Conservation (phyloP, 2,329 filamentous ascomycete species). For the Blastomyces gilchristii region DNA sequence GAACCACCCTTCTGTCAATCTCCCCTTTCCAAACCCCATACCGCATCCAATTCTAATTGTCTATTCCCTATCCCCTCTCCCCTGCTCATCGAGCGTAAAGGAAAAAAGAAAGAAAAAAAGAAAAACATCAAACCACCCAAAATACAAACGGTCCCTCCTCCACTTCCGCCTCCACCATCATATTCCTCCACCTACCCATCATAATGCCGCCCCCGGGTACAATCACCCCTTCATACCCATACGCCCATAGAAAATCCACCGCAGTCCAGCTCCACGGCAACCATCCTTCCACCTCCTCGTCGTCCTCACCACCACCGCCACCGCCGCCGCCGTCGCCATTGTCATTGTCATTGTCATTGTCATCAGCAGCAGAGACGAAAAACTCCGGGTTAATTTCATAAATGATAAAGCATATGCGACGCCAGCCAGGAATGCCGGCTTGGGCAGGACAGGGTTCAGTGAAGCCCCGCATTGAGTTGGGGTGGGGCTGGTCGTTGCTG, state of each 20-base stretch:
- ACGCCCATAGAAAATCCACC: constrained; percentile 27
- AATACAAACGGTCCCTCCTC: constrained; percentile 11
- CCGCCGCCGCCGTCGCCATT: constrained; percentile 1
- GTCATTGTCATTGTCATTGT: constrained; percentile 7
- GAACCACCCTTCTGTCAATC: not conserved
- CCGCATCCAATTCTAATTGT: not conserved
- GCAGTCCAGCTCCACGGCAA: constrained; percentile 12
- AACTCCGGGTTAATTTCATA: constrained; percentile 20
- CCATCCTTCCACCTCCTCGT: constrained; percentile 15
- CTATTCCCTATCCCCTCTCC: constrained; percentile 14
- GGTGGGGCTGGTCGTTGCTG: not conserved
- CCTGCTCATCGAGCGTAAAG: not conserved
- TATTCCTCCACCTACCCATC: constrained; percentile 39
- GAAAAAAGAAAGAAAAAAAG: not conserved
- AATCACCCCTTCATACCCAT: constrained; percentile 40
- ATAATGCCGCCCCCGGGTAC: constrained; percentile 40
- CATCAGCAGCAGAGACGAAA: constrained; percentile 16
- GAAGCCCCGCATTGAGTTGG: constrained; percentile 25
- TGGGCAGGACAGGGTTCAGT: constrained; percentile 23
- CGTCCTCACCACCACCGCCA: constrained; percentile 3
- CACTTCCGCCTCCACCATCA: constrained; percentile 10
- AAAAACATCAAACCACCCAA: not conserved
- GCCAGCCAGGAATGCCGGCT: constrained; percentile 28
- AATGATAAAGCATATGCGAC: constrained; percentile 29
- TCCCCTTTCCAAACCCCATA: not conserved